Evolutionary conservation across 2,329 filamentous ascomycete species (phyloP).

Genomic region (Chaetomiaceae sp.): DNA sequence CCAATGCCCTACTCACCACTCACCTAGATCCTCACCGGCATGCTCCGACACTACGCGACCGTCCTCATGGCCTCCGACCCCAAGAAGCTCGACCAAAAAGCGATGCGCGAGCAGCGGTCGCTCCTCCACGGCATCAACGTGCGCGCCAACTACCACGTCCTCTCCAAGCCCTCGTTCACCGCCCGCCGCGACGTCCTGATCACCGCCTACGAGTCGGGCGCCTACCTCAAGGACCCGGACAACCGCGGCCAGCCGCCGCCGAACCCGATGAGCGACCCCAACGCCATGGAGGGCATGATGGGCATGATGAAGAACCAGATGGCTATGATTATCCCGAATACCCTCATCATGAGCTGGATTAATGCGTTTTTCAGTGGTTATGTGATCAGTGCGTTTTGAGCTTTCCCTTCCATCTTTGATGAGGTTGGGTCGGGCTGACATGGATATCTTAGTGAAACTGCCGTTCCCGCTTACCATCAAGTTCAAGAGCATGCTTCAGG

Average conservation of each 20-base stretch:
- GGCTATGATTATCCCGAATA: constrained; percentile 99
- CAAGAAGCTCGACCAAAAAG: constrained; percentile 71
- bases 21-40: constrained; percentile 75
- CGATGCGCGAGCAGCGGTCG: constrained; percentile 81
- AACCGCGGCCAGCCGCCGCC: constrained; percentile 79
- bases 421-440: constrained; percentile 19
- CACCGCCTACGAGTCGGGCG: constrained; percentile 76
- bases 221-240: constrained; percentile 85
- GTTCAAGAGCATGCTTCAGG: constrained; percentile 99
- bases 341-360: constrained; percentile 99
- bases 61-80: constrained; percentile 83
- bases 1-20: constrained; percentile 2
- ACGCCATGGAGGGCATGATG: constrained; percentile 99
- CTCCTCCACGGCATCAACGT: constrained; percentile 81
- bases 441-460: constrained; percentile 76
- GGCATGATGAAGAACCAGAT: constrained; percentile 99
- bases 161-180: constrained; percentile 74
- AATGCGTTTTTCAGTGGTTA: constrained; percentile 99
- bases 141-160: constrained; percentile 73
- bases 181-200: constrained; percentile 76
- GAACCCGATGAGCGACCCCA: constrained; percentile 93
- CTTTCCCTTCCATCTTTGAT: not conserved
- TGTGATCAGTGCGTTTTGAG: constrained; percentile 71
- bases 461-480: constrained; percentile 97
- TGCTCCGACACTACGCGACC: constrained; percentile 92